Percentiles rank a stretch among this genome's conserved stretches.
Conservation (phyloP, 306 rosid genomes). For the Quercus rubra region DNA sequence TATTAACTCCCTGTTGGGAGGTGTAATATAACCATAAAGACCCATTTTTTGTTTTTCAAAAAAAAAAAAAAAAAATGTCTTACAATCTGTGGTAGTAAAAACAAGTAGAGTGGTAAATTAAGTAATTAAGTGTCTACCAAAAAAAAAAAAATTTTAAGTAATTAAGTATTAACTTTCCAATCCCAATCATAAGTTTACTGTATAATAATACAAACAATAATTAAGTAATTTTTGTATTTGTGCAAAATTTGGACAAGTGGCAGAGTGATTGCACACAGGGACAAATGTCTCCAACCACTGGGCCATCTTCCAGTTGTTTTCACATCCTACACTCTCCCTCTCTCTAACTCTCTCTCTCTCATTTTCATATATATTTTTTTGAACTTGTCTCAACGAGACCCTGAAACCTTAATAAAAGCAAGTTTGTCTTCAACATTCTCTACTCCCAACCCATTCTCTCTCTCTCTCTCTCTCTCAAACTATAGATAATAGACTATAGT, state of each 20-base stretch:
- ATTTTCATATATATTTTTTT: conserved; percentile 1
- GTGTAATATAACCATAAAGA: too few relatives aligned
- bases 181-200: background rate
- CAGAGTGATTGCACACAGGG: conserved; percentile 33
- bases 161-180: background rate
- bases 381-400: conserved; percentile 37
- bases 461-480: background rate
- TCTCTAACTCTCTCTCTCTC: background rate
- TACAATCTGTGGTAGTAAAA: too few relatives aligned
- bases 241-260: conserved; percentile 33
- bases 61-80: too few relatives aligned
- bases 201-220: background rate
- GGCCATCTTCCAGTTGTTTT: conserved; percentile 47
- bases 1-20: too few relatives aligned
- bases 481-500: too few relatives aligned
- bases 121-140: background rate
- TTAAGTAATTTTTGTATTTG: background rate
- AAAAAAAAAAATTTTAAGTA: too few relatives aligned
- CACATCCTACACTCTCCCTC: conserved; percentile 12
- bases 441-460: conserved; percentile 13
- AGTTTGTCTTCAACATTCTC: conserved; percentile 56
- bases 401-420: conserved; percentile 79
- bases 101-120: background rate
- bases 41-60: too few relatives aligned
- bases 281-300: conserved; percentile 55